A percentile compares a stretch with the other conserved stretches of the same genome.
phyloP scores from a whole-genome alignment of 192 early-diverging fungal genomes.

The Jimgerdemannia flammicorona region DNA sequence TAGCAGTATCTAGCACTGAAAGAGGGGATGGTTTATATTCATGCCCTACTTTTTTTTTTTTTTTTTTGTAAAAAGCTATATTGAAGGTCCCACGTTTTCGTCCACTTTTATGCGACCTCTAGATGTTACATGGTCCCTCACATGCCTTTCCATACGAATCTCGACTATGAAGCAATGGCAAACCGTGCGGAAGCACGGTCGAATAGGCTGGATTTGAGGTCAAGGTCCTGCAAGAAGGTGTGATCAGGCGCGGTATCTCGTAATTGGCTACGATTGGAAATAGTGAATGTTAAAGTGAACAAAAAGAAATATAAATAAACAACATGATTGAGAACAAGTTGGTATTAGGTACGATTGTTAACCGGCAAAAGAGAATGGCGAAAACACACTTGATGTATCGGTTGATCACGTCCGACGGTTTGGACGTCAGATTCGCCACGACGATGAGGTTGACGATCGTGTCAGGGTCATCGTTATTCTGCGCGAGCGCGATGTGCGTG shows the following conservation, averaged over 20 bases:
- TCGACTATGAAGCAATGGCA: slow-evolving; percentile 39
- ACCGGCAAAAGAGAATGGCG: too few species aligned
- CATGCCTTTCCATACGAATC: too few species aligned
- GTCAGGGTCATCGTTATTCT: slow-evolving; percentile 74
- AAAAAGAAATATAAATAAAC: background rate
- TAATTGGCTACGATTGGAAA: slow-evolving; percentile 55
- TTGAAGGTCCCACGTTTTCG: too few species aligned
- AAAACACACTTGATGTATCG: slow-evolving; percentile 58
- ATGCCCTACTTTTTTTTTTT: too few species aligned
- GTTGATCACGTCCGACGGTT: slow-evolving; percentile 60
- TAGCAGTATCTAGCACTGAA: too few species aligned
- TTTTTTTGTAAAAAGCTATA: too few species aligned
- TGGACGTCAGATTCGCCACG: slow-evolving; percentile 60
- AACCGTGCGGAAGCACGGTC: slow-evolving; percentile 61
- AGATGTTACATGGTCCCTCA: too few species aligned
- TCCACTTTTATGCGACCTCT: too few species aligned
- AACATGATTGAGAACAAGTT: slow-evolving; percentile 1
- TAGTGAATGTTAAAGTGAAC: background rate
- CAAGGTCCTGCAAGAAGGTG: slow-evolving; percentile 71
- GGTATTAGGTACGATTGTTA: slow-evolving; percentile 8
- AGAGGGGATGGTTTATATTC: too few species aligned
- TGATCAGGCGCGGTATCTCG: slow-evolving; percentile 72
- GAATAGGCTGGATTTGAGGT: slow-evolving; percentile 79
- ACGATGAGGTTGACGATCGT: slow-evolving; percentile 86
- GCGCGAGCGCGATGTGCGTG: slow-evolving; percentile 2